Evolutionary conservation across 495 filamentous ascomycete genomes (phyloP), one percentile per base, ranked within the genome.

Genomic region (Polyplosphaeria fusca): DNA sequence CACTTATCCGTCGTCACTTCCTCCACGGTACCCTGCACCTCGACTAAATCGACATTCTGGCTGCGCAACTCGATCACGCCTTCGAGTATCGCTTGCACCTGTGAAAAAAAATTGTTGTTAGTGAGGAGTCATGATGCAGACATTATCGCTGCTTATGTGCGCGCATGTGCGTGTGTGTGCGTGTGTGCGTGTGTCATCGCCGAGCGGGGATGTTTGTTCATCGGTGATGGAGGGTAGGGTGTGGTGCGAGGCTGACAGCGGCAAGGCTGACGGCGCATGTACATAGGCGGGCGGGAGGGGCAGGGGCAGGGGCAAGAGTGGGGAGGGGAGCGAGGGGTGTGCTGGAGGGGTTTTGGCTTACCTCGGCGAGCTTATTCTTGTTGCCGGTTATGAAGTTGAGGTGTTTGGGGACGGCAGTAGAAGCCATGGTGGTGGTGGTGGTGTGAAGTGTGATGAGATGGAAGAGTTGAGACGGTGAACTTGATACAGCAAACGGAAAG

Each of bases 301-400:
- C n/a, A n/a, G n/a, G n/a, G n/a, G n/a, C n/a, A n/a, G n/a, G n/a
- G n/a, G n/a, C n/a, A n/a, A n/a, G n/a, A n/a, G n/a, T n/a, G n/a
- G n/a, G n/a, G n/a, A n/a, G n/a, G n/a, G n/a, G n/a, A n/a, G n/a
- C n/a, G n/a, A n/a, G n/a, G n/a, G n/a, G n/a, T n/a, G n/a, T n/a
- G n/a, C n/a, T n/a, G n/a, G n/a, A n/a, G n/a, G 23, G 46, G n/a
- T 11, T 16, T 22, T 5, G 4, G 16, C 7, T 41, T 27, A 58
- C 52, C 28, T 98, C 93, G 53, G 70, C 68, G 45, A 98, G 81
- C 74, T 98, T 98, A 75, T 95, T 94, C 61, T 81, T 79, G 75
- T 98, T 98, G 61, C 92, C 87, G 2, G 94, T 98, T 65, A 98
- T 95, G 77, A 98, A 98, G 76, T 95, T 89, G 30, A 98, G 72